phyloP scores from a whole-genome alignment of 331 rosid species.

The Cucumis variabilis region DNA sequence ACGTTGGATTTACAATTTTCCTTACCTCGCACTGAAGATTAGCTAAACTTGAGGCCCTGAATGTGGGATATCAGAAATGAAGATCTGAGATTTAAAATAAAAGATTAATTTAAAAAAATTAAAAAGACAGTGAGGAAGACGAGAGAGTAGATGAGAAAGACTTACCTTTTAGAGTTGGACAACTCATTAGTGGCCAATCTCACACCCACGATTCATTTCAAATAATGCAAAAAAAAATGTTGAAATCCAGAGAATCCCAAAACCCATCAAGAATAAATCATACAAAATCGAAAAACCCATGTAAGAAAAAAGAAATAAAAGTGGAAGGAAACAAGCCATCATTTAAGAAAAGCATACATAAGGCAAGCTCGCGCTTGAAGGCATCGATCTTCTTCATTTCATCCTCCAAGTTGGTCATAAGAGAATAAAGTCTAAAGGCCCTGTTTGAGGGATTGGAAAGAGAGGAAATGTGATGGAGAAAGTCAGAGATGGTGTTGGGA shows the following conservation, averaged over 20 bases:
- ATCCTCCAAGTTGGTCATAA: slow-evolving; percentile 60
- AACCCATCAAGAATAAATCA: no score
- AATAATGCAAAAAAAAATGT: no score
- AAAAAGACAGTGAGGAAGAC: neutral
- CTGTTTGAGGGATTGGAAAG: slow-evolving; percentile 48
- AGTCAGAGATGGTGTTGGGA: slow-evolving; percentile 71
- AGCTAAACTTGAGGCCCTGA: neutral
- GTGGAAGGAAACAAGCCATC: no score
- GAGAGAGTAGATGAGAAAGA: neutral
- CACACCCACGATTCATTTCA: no score
- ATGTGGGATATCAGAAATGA: neutral
- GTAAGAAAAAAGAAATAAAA: no score
- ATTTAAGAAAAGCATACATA: slow-evolving; percentile 52
- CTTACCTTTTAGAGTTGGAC: neutral
- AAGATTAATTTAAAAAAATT: no score
- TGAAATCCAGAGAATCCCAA: no score
- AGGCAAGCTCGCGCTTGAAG: slow-evolving; percentile 95
- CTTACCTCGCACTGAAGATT: neutral
- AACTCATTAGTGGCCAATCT: no score
- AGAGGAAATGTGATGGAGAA: slow-evolving; percentile 57
- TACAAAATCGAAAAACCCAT: no score
- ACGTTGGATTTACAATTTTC: neutral
- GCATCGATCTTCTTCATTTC: slow-evolving; percentile 92
- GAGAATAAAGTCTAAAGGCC: slow-evolving; percentile 52
- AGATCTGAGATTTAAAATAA: neutral